Percentiles rank a stretch among this genome's conserved stretches.
Evolutionary conservation across 495 filamentous ascomycete species (phyloP).

Genomic region (Oleoguttula mirabilis): DNA sequence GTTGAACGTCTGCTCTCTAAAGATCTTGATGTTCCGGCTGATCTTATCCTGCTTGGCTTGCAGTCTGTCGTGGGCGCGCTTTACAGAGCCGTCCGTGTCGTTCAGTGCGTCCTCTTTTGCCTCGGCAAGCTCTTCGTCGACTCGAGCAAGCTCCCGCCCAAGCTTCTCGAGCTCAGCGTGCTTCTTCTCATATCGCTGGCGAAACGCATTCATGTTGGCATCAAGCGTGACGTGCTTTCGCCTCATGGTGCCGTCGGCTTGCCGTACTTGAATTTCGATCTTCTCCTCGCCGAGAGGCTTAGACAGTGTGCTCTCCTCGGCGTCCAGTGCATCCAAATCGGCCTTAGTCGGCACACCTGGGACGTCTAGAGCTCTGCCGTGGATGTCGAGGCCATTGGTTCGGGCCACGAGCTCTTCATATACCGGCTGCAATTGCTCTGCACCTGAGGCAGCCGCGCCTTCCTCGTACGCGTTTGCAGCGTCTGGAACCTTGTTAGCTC

Average conservation of each 20-base stretch:
- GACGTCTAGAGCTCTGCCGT: neutral
- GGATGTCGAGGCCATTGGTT: constrained; percentile 1
- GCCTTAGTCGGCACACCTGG: neutral
- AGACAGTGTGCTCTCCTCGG: neutral
- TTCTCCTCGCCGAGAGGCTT: constrained; percentile 6
- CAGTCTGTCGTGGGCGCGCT: no score
- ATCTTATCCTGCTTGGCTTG: no score
- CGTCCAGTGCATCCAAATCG: neutral
- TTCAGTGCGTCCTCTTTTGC: neutral
- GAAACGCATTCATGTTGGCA: neutral
- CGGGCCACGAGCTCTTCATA: constrained; percentile 7
- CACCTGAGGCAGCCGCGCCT: neutral
- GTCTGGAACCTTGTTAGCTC: neutral
- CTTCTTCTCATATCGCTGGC: neutral
- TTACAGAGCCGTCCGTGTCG: no score
- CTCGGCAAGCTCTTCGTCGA: neutral
- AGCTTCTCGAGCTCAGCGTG: neutral
- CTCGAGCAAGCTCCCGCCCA: neutral
- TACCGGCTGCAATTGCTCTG: constrained; percentile 1
- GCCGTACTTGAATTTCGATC: constrained; percentile 2
- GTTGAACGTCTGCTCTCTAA: neutral
- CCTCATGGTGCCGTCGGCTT: neutral
- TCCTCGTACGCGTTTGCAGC: neutral
- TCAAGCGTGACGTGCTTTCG: neutral
- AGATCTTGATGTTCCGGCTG: no score